These are phyloP conservation scores for Proliferodiscus dingleyae DNA, from an alignment of 2,329 filamentous ascomycete genomes.

Conservation along the genomic window DNA sequence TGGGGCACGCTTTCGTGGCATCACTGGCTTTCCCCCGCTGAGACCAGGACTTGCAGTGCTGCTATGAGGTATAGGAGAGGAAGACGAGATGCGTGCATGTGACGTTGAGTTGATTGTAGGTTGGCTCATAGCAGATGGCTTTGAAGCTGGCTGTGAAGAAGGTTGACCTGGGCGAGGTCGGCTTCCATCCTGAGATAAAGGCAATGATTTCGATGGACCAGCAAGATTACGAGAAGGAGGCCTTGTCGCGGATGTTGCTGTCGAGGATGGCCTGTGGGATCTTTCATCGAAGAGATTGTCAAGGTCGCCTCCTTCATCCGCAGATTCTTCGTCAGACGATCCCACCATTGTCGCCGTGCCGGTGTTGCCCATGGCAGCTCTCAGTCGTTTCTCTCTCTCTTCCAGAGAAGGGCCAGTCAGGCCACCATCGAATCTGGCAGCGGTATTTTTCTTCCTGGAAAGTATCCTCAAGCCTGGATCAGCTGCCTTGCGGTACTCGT, in stretches of 20 bases:
- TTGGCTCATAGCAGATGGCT: slow-evolving; percentile 4
- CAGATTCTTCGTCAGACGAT: slow-evolving; percentile 21
- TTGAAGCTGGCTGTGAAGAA: slow-evolving; percentile 3
- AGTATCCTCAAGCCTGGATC: slow-evolving; percentile 33
- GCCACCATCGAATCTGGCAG: slow-evolving; percentile 9
- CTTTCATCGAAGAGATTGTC: slow-evolving; percentile 25
- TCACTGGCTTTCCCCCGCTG: slow-evolving; percentile 14
- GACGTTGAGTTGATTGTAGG: slow-evolving; percentile 2
- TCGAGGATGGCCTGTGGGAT: not conserved
- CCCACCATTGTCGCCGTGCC: slow-evolving; percentile 18
- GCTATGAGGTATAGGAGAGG: not conserved
- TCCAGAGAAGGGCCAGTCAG: slow-evolving; percentile 26
- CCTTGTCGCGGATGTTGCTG: not conserved
- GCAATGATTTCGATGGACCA: not conserved
- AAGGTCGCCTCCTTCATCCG: slow-evolving; percentile 15
- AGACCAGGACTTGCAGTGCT: slow-evolving; percentile 11
- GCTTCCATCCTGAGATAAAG: not conserved
- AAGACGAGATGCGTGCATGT: not conserved
- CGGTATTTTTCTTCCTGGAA: slow-evolving; percentile 28
- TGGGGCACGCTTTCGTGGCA: slow-evolving; percentile 18
- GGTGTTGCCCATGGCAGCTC: slow-evolving; percentile 11
- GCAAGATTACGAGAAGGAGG: not conserved
- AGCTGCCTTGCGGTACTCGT: slow-evolving; percentile 44
- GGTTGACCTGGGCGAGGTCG: not conserved
- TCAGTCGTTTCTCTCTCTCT: slow-evolving; percentile 33